phyloP scores from a whole-genome alignment of 2,329 filamentous ascomycete species.

The Stemphylium beticola region DNA sequence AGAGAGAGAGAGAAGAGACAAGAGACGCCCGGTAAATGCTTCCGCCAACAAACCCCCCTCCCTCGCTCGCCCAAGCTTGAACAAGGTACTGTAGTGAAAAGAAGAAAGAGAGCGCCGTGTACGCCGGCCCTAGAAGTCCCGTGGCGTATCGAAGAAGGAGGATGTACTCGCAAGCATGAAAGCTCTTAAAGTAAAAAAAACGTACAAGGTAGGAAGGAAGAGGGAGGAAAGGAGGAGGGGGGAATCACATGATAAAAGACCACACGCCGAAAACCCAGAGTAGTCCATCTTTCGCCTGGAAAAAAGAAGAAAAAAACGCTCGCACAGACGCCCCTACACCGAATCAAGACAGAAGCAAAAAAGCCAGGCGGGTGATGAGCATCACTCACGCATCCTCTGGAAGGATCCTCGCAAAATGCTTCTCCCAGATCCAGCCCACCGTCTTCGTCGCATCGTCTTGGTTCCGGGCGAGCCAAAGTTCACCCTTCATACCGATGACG shows the following conservation, averaged over 20 bases:
- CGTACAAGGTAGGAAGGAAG: background rate
- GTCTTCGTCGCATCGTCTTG: slow-evolving; percentile 83
- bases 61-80: too few species aligned
- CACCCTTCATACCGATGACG: slow-evolving; percentile 92
- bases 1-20: background rate
- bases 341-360: slow-evolving; percentile 2
- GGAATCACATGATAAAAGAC: slow-evolving; percentile 22
- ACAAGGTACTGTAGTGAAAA: background rate
- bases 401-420: slow-evolving; percentile 73
- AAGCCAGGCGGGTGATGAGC: background rate
- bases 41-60: background rate
- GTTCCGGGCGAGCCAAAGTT: slow-evolving; percentile 96
- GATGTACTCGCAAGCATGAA: too few species aligned
- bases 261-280: background rate
- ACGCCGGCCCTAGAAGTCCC: slow-evolving; percentile 13
- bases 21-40: slow-evolving; percentile 11
- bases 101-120: background rate
- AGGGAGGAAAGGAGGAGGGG: slow-evolving; percentile 9
- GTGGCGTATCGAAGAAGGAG: background rate
- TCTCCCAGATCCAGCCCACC: slow-evolving; percentile 99
- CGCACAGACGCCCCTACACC: background rate
- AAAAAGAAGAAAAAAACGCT: background rate
- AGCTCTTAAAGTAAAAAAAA: background rate
- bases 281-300: too few species aligned
- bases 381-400: slow-evolving; percentile 41